These are phyloP conservation scores for Petunia secreta DNA, from an alignment of 257 asterid species.

Conservation along the genomic window DNA sequence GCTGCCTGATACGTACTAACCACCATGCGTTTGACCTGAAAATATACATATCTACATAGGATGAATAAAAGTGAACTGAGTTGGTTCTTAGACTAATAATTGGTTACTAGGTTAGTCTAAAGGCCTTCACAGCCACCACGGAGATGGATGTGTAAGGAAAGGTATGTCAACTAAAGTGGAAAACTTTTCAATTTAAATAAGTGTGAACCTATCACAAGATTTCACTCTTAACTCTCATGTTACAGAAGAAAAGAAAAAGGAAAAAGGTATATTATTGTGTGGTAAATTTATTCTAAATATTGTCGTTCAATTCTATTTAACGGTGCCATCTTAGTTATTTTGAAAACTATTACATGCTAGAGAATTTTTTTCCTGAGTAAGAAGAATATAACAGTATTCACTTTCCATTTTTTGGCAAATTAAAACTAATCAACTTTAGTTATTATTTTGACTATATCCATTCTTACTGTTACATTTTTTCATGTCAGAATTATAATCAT, in stretches of 20 bases:
- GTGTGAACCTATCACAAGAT: background rate
- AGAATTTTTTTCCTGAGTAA: background rate
- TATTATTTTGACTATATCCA: background rate
- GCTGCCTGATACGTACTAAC: constrained; percentile 65
- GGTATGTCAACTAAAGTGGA: background rate
- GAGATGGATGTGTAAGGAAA: background rate
- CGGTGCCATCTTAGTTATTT: background rate
- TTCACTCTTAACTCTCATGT: background rate
- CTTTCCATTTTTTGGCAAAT: background rate
- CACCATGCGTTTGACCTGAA: constrained; percentile 57
- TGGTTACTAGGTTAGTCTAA: background rate
- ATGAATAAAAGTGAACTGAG: constrained; percentile 7
- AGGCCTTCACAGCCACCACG: background rate
- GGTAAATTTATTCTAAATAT: background rate
- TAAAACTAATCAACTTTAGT: background rate
- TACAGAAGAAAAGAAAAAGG: background rate
- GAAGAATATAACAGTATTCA: background rate
- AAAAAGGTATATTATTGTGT: background rate
- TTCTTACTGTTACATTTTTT: background rate
- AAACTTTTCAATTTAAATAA: background rate
- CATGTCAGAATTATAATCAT: background rate
- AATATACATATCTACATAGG: constrained; percentile 10
- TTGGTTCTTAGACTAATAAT: background rate
- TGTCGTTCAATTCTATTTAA: background rate
- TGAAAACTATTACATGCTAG: background rate